These are phyloP conservation scores for Arabidopsis lyrata DNA, from an alignment of 441 rosid genomes.

Conservation along the genomic window DNA sequence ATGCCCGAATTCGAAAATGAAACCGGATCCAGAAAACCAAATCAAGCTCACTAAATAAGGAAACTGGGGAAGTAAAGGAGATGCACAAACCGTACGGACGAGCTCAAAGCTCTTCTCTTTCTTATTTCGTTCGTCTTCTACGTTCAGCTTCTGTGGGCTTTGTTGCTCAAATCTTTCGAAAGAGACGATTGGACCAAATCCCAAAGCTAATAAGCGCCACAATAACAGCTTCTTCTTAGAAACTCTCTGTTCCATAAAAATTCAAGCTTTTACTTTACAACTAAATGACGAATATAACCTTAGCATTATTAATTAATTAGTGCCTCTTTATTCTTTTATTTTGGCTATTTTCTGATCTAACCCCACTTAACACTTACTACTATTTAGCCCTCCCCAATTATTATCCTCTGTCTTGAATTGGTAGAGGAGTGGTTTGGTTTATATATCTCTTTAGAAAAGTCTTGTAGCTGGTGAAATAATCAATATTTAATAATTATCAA, in stretches of 20 bases:
- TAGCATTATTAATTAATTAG: too few species aligned
- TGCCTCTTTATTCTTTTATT: not conserved
- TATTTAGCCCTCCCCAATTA: not conserved
- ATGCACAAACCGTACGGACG: slow-evolving; percentile 37
- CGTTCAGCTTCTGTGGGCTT: slow-evolving; percentile 7
- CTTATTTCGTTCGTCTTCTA: slow-evolving; percentile 1
- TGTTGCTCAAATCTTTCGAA: slow-evolving; percentile 36
- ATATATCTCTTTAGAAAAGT: not conserved
- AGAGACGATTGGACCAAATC: slow-evolving; percentile 50
- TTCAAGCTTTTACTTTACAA: slow-evolving; percentile 20
- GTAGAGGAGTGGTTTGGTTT: slow-evolving; percentile 6
- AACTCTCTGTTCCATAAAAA: slow-evolving; percentile 19
- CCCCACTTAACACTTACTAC: slow-evolving; percentile 5
- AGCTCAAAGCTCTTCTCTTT: slow-evolving; percentile 9
- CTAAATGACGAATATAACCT: slow-evolving; percentile 35
- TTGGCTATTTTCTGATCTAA: slow-evolving; percentile 15
- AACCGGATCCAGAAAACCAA: slow-evolving; percentile 28
- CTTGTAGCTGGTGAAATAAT: not conserved
- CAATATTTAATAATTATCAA: slow-evolving; percentile 8
- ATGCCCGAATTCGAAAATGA: slow-evolving; percentile 23
- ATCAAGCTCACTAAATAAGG: not conserved
- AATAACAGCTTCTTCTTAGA: slow-evolving; percentile 43
- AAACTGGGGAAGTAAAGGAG: slow-evolving; percentile 3
- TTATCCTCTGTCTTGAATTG: not conserved
- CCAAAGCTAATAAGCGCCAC: slow-evolving; percentile 43